Conservation (phyloP, 345 rosid genomes). For the Brassica incana region DNA sequence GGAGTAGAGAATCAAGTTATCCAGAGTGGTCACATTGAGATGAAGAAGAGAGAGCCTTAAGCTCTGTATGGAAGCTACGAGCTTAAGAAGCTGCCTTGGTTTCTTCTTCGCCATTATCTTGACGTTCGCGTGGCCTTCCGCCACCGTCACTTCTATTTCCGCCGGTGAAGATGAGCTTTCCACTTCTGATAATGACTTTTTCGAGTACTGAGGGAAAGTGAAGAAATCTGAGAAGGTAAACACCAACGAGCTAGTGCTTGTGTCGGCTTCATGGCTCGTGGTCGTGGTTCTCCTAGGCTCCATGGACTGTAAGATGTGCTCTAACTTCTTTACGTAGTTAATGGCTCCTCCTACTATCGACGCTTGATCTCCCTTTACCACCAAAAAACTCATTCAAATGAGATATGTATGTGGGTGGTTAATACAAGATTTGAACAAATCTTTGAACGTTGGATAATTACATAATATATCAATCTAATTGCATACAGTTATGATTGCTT, state of each 20-base stretch:
- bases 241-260: constrained; percentile 42
- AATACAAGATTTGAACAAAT: neutral
- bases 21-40: constrained; percentile 61
- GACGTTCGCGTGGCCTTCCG: constrained; percentile 84
- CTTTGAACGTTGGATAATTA: neutral
- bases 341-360: constrained; percentile 67
- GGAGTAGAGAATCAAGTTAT: constrained; percentile 62
- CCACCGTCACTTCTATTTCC: constrained; percentile 77
- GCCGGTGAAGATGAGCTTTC: constrained; percentile 27
- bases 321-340: constrained; percentile 59
- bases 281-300: constrained; percentile 26
- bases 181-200: constrained; percentile 31
- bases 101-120: constrained; percentile 66
- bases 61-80: constrained; percentile 61
- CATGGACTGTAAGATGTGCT: constrained; percentile 48
- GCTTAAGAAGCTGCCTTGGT: constrained; percentile 69
- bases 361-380: constrained; percentile 62
- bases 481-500: neutral
- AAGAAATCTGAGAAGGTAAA: constrained; percentile 65
- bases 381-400: neutral
- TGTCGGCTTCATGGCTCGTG: constrained; percentile 9
- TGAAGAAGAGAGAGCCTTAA: constrained; percentile 69
- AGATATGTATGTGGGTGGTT: neutral
- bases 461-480: neutral
- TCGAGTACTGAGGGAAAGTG: constrained; percentile 68